phyloP scores from a whole-genome alignment of 2,329 filamentous ascomycete genomes.

The Phaeomoniella chlamydospora region DNA sequence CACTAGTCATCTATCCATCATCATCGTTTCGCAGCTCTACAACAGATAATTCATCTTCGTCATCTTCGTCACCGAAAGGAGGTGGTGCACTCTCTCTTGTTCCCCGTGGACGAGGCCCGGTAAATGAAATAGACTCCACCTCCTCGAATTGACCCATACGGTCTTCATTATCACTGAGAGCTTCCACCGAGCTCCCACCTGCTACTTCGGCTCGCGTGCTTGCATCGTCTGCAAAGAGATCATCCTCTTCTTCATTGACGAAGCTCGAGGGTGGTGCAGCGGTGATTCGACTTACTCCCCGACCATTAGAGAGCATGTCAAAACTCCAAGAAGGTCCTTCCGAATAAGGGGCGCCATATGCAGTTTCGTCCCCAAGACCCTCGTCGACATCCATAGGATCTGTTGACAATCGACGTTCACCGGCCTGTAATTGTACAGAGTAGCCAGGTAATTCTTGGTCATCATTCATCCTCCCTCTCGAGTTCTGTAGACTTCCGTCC shows the following conservation, averaged over 20 bases:
- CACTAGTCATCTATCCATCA: constrained; percentile 1
- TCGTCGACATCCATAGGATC: constrained; percentile 1
- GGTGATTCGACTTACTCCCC: constrained; percentile 1
- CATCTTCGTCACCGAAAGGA: constrained; percentile 4
- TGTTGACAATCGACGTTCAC: background rate
- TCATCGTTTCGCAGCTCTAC: constrained; percentile 3
- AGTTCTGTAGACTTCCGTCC: constrained; percentile 10
- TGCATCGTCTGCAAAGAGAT: constrained; percentile 7
- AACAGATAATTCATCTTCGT: constrained; percentile 4
- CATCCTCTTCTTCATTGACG: constrained; percentile 1
- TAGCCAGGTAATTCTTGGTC: constrained; percentile 18
- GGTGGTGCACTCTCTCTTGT: constrained; percentile 10
- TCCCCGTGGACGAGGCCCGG: constrained; percentile 4
- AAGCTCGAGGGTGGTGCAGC: constrained; percentile 2
- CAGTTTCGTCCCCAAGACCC: background rate
- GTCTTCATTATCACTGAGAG: constrained; percentile 4
- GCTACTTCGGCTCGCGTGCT: constrained; percentile 9
- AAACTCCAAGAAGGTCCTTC: constrained; percentile 5
- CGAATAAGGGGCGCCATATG: constrained; percentile 2
- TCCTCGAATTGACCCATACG: constrained; percentile 2
- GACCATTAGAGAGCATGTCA: constrained; percentile 1
- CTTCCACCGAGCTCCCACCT: constrained; percentile 4
- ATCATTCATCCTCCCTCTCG: constrained; percentile 8
- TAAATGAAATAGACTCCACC: constrained; percentile 6
- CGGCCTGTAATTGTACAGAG: constrained; percentile 6